Base-by-base conservation (phyloP, 2,329 filamentous ascomycete genomes). In the Colletotrichum sp. region DNA sequence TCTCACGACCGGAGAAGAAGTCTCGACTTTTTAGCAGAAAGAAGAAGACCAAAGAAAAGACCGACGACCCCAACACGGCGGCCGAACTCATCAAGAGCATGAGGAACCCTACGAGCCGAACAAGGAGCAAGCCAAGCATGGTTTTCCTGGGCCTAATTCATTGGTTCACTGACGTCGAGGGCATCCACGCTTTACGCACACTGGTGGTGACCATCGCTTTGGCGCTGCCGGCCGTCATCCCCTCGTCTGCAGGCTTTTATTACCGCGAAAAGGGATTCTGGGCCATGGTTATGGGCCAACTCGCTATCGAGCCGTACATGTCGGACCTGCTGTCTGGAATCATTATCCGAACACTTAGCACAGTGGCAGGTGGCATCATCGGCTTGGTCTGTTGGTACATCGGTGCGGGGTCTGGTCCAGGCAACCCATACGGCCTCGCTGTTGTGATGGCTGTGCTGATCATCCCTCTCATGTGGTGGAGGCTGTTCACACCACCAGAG, bases 161-260 rank as follows among this genome's bases (percentile, higher is more conserved):
- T 3, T 52, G 44, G 44, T 52, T 52, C n/a, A 52, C 44, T 24
- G 44, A 52, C 44, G 44, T 52, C 4, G 44, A 22, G 22, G 44
- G 44, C 0, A 52, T 52, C 0, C n/a, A 52, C n/a, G 44, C 44
- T 22, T 13, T 52, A 0, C 44, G 44, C 3, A 24, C n/a, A 0
- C 44, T 52, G 3, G 1, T 52, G 0, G 44, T 52, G 12, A 52
- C 44, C n/a, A 52, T 52, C 1, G 44, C 44, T 52, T 13, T 52
- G 12, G 44, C 44, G 1, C 12, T 52, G n/a, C 44, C 44, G n/a
- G 44, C 44, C 4, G 44, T 52, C 44, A 13, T 52, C n/a, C 44
- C 44, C 0, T 52, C 44, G 8, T 52, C 44, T 52, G 44, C 44
- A 0, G n/a, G 44, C n/a, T 52, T 52, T 22, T 52, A 52, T 5